These are phyloP conservation scores for Dovyalis caffra DNA, from an alignment of 345 rosid species.

Conservation along the genomic window DNA sequence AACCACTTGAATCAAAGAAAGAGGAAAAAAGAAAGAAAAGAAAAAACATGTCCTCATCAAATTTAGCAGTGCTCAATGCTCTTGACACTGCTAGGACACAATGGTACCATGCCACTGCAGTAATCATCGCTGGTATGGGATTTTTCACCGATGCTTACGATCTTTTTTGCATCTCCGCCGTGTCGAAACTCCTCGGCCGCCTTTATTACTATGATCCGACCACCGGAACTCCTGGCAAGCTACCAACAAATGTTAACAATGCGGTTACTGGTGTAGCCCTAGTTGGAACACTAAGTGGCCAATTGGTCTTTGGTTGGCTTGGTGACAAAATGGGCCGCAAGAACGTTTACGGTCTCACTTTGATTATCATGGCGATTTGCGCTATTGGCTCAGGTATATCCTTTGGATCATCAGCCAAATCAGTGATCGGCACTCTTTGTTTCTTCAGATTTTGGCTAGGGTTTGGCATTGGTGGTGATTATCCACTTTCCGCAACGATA, in stretches of 20 bases:
- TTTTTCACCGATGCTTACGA: conserved; percentile 83
- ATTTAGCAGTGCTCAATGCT: conserved; percentile 52
- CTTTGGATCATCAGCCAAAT: conserved; percentile 35
- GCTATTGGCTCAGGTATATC: conserved; percentile 63
- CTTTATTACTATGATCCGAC: conserved; percentile 57
- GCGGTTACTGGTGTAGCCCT: conserved; percentile 55
- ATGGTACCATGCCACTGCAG: conserved; percentile 60
- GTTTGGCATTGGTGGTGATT: conserved; percentile 81
- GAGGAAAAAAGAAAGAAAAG: too few relatives aligned
- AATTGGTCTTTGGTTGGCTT: conserved; percentile 59
- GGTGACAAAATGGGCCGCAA: conserved; percentile 73
- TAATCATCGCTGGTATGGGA: conserved; percentile 74
- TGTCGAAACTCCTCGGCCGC: conserved; percentile 65
- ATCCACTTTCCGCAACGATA: conserved; percentile 74
- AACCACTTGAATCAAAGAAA: neutral
- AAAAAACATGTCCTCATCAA: conserved; percentile 19
- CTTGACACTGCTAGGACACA: conserved; percentile 61
- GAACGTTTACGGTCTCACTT: conserved; percentile 55
- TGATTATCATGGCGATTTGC: conserved; percentile 52
- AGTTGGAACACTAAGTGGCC: conserved; percentile 55
- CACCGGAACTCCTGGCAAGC: conserved; percentile 30
- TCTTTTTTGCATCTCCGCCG: conserved; percentile 62
- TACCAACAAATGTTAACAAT: conserved; percentile 41
- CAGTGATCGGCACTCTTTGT: conserved; percentile 55
- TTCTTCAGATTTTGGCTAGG: conserved; percentile 78